Evolutionary conservation across 1,284 basidiomycete species (phyloP), one percentile per base, ranked within the genome.

Genomic region (Serendipita sp.): DNA sequence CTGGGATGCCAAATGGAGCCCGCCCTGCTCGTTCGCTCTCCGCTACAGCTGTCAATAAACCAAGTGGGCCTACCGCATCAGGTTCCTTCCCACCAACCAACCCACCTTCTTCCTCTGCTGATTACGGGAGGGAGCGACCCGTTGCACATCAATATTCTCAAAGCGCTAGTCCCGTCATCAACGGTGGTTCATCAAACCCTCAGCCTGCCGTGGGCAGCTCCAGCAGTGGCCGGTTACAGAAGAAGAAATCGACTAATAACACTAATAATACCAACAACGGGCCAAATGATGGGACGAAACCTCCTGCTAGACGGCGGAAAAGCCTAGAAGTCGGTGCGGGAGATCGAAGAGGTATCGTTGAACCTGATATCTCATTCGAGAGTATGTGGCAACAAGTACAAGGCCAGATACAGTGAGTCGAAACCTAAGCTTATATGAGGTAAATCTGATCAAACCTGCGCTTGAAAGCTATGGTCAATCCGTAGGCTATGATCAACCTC

Each of bases 291-390:
- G 53, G 53, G 17, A 58, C 53, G 8, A 58, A 26, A 8, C 53
- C 53, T 22, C 15, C 53, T 26, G 17, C 53, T 4, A 29, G 53
- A 58, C 17, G 53, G n/a, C 22, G 53, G 32, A 58, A 34, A 26
- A 58, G 53, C n/a, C 8, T 34, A 10, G 53, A 58, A 30, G 53
- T 32, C 10, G 53, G 53, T 5, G 30, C 22, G 30, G 53, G 53
- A n/a, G 53, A 58, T 58, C 53, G 53, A 32, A 58, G 53, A n/a
- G 53, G 53, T 8, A 58, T 58, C 4, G 53, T 58, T 10, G 53
- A 58, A 26, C 53, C 53, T 8, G 53, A 58, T 32, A 6, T 58
- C 15, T 58, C 53, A 17, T 49, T 49, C 29, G 47, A 49, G 15
- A 49, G 47, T 30, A 49, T 49, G 34, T 58, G 22, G 22, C 53